These are phyloP conservation scores for Arabis hirsuta DNA, from an alignment of 345 rosid species.

Conservation along the genomic window DNA sequence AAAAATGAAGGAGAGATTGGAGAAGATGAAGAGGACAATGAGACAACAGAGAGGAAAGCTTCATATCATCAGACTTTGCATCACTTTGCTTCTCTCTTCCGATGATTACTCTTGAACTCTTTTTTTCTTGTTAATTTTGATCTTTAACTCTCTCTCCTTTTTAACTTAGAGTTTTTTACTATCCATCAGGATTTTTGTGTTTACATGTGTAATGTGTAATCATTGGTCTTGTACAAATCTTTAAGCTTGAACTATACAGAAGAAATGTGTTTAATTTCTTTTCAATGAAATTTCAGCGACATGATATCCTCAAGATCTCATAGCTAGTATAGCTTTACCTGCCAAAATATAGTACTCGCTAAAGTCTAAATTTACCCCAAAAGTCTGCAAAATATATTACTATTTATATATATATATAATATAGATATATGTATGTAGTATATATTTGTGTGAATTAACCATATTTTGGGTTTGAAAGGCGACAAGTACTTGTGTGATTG, in stretches of 20 bases:
- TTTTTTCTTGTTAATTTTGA: background rate
- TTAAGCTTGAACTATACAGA: constrained; percentile 21
- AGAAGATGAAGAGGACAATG: constrained; percentile 64
- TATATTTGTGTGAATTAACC: background rate
- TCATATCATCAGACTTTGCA: constrained; percentile 62
- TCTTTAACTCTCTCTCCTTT: background rate
- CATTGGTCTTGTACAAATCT: constrained; percentile 29
- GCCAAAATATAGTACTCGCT: constrained; percentile 8
- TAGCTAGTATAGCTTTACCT: background rate
- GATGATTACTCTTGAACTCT: constrained; percentile 30
- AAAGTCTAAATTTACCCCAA: constrained; percentile 5
- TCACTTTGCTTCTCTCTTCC: constrained; percentile 73
- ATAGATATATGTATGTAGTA: background rate
- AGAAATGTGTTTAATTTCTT: background rate
- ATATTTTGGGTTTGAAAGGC: constrained; percentile 6
- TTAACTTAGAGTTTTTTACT: background rate
- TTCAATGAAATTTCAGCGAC: constrained; percentile 22
- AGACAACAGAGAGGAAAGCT: constrained; percentile 70
- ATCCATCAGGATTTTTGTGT: constrained; percentile 7
- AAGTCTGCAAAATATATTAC: background rate
- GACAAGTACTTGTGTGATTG: constrained; percentile 13
- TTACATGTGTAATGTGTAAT: constrained; percentile 28
- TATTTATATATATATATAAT: background rate
- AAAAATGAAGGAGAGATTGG: constrained; percentile 53
- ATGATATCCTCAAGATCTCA: constrained; percentile 15